A percentile compares a stretch with the other conserved stretches of the same genome.
Conservation (phyloP, 106 monocot species). For the Hemerocallis citrina region DNA sequence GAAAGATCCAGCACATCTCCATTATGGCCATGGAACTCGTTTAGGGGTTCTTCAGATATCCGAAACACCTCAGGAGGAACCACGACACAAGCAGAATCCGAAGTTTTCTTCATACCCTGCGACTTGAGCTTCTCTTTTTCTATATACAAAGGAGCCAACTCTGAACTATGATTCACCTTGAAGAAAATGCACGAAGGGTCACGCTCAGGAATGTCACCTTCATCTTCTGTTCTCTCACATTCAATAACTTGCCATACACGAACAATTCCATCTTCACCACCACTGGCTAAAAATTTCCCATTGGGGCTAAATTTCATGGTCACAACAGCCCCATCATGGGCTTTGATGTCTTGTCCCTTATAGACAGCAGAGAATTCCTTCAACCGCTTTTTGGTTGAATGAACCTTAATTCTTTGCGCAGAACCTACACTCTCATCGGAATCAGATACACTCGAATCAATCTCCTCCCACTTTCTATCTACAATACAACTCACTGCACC, state of each 20-base stretch:
- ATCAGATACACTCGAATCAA: conserved; percentile 4
- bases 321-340: conserved; percentile 66
- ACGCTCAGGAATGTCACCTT: conserved; percentile 23
- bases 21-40: conserved; percentile 70
- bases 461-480: conserved; percentile 20
- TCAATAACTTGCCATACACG: conserved; percentile 62
- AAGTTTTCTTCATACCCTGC: conserved; percentile 16
- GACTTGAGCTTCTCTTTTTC: conserved; percentile 31
- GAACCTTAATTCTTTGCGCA: conserved; percentile 47
- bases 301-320: conserved; percentile 84
- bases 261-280: conserved; percentile 81
- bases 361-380: conserved; percentile 86
- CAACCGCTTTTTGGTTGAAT: conserved; percentile 29
- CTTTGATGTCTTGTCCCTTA: conserved; percentile 57
- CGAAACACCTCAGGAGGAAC: conserved; percentile 48
- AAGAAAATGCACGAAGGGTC: conserved; percentile 66
- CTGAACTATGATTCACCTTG: conserved; percentile 24
- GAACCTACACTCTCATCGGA: not conserved
- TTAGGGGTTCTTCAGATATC: conserved; percentile 57
- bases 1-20: conserved; percentile 77
- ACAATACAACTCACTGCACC: conserved; percentile 41
- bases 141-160: conserved; percentile 23
- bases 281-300: conserved; percentile 71
- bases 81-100: conserved; percentile 63
- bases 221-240: conserved; percentile 12